Base-by-base conservation (phyloP, 306 rosid species). In the Castanospermum australe region DNA sequence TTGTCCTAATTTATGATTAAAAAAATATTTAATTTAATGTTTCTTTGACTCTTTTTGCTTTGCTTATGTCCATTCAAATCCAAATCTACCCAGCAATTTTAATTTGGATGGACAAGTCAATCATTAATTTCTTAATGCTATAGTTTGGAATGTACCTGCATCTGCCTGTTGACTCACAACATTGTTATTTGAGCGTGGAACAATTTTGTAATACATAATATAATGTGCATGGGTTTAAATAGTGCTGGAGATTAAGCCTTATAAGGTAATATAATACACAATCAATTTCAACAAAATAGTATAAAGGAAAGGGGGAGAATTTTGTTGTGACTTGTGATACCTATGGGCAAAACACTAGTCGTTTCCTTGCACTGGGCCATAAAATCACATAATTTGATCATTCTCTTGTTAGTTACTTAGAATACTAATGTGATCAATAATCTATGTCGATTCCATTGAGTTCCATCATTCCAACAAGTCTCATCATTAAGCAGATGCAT, bases 51-150 rank as follows among this genome's bases (percentile, higher is more conserved):
- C 73, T 56, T 33, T 33, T 59, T 77, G 60, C 22, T 69, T 56
- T 74, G 65, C 11, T 84, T 51, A 56, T 33, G 80, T 77, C 76
- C 75, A 73, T 73, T 50, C 62, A n/a, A 59, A 79, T 83, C 83
- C 83, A 32, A 85, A 77, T 65, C 51, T 65, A 56, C 47, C 9
- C 17, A 51, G 22, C 48, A 18, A 66, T 57, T 28, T 73, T 56
- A 22, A 62, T 62, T 81, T 68, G 32, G 42, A 59, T 60, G 78
- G 72, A 74, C 35, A 13, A 63, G 65, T 77, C 82, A 54, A 81
- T 32, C 20, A 50, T 44, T 67, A 59, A 59, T 51, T 84, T 77
- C 56, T 50, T 28, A 22, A 45, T 55, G 2, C n/a, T 14, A 51
- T 47, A 57, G 67, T 36, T 66, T 42, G 36, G 59, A 6, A 41